Conservation (phyloP, 2,329 filamentous ascomycete genomes). For the Stemphylium beticola region DNA sequence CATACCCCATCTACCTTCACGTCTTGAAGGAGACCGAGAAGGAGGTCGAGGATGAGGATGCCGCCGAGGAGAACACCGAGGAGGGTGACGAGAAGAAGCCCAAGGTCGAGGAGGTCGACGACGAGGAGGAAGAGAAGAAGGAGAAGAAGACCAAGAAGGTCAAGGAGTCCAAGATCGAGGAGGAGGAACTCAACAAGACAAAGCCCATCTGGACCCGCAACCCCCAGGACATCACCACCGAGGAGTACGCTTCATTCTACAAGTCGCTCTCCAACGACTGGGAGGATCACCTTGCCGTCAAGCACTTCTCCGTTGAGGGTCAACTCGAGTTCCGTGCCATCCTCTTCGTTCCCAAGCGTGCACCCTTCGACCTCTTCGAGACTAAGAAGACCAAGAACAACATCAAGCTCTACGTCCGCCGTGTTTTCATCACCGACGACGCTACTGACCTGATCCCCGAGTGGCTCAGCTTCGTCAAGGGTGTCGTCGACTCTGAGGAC, state of each 20-base stretch:
- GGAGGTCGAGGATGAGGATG: conserved; percentile 96
- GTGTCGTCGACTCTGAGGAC: conserved; percentile 99
- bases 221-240: conserved; percentile 89
- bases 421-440: conserved; percentile 99
- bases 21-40: conserved; percentile 99
- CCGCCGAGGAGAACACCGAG: conserved; percentile 68
- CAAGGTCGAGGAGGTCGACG: conserved; percentile 91
- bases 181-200: conserved; percentile 99
- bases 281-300: conserved; percentile 99
- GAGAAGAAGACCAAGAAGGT: conserved; percentile 98
- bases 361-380: conserved; percentile 99
- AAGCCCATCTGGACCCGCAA: conserved; percentile 99
- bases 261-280: conserved; percentile 99
- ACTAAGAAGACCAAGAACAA: conserved; percentile 99
- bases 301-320: conserved; percentile 99
- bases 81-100: conserved; percentile 91
- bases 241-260: conserved; percentile 99
- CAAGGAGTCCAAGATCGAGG: conserved; percentile 98
- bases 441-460: conserved; percentile 98
- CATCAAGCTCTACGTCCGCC: conserved; percentile 99
- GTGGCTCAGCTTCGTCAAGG: conserved; percentile 99
- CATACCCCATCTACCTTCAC: conserved; percentile 99
- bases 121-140: conserved; percentile 85
- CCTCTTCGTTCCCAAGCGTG: conserved; percentile 99
- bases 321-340: conserved; percentile 99